Evolutionary conservation across 2,329 filamentous ascomycete genomes (phyloP), one percentile per base, ranked within the genome.

Genomic region (Albophoma yamanashiensis): DNA sequence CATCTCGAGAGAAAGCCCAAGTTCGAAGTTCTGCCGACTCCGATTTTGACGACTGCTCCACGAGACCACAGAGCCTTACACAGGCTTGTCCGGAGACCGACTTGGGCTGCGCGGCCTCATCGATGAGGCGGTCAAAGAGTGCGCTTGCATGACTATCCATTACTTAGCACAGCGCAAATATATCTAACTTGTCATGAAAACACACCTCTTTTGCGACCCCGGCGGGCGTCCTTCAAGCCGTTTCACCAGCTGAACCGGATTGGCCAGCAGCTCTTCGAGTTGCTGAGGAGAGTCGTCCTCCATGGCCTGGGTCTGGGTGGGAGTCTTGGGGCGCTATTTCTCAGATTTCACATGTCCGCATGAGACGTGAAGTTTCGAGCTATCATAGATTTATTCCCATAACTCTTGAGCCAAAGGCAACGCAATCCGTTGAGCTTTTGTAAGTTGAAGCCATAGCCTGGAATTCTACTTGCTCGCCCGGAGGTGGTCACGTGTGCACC

Each of bases 1-100:
- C 78, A 38, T 73, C 67, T 62, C 76, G 70, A 14, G 78, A 79
- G 62, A 83, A 85, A 1, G 81, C 80, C 76, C 83, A 83, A 12
- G 67, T 63, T 55, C 69, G 73, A 39, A 86, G 67, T 4, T 64
- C 60, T 34, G 71, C 62, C 12, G 78, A 76, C 17, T 67, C 64
- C 3, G 84, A 83, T 64, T 78, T 82, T 63, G 77, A 79, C 58
- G 81, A 82, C 62, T 83, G 79, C 66, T 86, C 83, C 61, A 87
- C 78, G 63, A 87, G 86, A 39, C 83, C 81, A 64, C 83, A 86
- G 25, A 87, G 77, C 67, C 81, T 83, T 63, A 82, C 66, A 63
- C 70, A 86, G 17, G 82, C 79, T 66, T 84, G 80, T 15, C 82
- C 82, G 5, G 81, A 85, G 34, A 77, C 75, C 58, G 80, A 78